A percentile compares a stretch with the other conserved stretches of the same genome.
phyloP scores from a whole-genome alignment of 345 rosid species.

The Syzygium oleosum region DNA sequence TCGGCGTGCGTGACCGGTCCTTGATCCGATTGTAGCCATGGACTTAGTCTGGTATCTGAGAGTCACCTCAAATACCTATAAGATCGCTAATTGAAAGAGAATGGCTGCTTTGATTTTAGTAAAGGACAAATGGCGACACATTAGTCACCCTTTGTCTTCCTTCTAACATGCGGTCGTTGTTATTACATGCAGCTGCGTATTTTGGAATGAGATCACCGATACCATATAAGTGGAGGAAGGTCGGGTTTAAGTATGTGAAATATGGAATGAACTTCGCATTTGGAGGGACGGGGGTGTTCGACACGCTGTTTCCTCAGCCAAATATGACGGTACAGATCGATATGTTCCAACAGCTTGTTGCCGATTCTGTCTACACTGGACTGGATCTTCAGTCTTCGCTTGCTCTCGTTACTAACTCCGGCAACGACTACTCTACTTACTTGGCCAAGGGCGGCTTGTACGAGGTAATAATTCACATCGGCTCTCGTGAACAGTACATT shows the following conservation, averaged over 20 bases:
- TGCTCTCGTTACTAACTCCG: constrained; percentile 53
- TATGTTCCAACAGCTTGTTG: constrained; percentile 31
- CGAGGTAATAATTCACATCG: constrained; percentile 15
- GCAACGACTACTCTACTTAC: constrained; percentile 67
- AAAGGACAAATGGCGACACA: background rate
- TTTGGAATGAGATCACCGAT: constrained; percentile 61
- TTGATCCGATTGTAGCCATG: background rate
- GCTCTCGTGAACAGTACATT: background rate
- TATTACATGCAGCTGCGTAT: constrained; percentile 31
- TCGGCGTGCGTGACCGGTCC: background rate
- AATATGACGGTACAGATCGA: constrained; percentile 75
- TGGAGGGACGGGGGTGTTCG: constrained; percentile 82
- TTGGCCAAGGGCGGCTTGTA: constrained; percentile 24
- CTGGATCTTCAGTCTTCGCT: constrained; percentile 28
- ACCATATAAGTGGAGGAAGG: constrained; percentile 40
- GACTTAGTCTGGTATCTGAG: background rate
- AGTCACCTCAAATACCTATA: background rate
- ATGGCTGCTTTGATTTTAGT: background rate
- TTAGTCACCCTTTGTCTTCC: background rate
- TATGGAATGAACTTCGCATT: constrained; percentile 73
- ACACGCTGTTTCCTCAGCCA: constrained; percentile 30
- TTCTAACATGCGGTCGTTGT: background rate
- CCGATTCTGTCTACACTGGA: constrained; percentile 16
- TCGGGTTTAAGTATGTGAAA: constrained; percentile 12
- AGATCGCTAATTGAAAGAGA: background rate